Evolutionary conservation across 164 flowering plant genomes (phyloP), one percentile per base, ranked within the genome.

Genomic region (Sextonia rubra): DNA sequence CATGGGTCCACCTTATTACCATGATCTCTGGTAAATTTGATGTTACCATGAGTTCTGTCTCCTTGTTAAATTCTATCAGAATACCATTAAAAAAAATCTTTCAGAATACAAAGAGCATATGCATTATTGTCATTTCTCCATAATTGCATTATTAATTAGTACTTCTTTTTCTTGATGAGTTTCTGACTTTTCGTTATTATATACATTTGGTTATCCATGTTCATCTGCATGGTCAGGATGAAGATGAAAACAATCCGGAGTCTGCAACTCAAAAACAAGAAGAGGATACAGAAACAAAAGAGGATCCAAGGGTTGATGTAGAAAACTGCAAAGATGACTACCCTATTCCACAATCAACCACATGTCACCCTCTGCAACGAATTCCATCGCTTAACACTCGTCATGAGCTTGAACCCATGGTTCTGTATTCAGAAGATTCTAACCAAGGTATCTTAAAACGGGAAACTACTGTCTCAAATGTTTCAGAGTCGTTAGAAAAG

Each of bases 201-300:
- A n/a, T 49, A 9, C 61, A 26, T 8, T 1, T 14, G 37, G 25
- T 23, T 69, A 29, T 60, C 30, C 14, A 37, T 48, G 70, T 64
- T 52, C 70, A 25, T 32, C 71, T 64, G 26, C 62, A 73, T 70
- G 75, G 37, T 77, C 83, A 88, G 87, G 84, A 74, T 78, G 88
- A 78, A 69, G 84, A 80, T 63, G 55, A 72, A 27, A 82, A 77
- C 48, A 73, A 52, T 47, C 47, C 71, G 23, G 81, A 75, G 64
- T 24, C 55, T 23, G 20, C 73, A 60, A 60, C 65, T 71, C 75
- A 68, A 68, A 82, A 79, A 60, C 78, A 76, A 72, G 70, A 37
- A 22, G 76, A 73, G 56, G 64, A 60, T 71, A 75, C 60, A 66
- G 69, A 61, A 26, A 66, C 60, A 68, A 73, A 78, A 30, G 30